Evolutionary conservation across 2,329 filamentous ascomycete species (phyloP).

Genomic region (Stromatinia cepivora): DNA sequence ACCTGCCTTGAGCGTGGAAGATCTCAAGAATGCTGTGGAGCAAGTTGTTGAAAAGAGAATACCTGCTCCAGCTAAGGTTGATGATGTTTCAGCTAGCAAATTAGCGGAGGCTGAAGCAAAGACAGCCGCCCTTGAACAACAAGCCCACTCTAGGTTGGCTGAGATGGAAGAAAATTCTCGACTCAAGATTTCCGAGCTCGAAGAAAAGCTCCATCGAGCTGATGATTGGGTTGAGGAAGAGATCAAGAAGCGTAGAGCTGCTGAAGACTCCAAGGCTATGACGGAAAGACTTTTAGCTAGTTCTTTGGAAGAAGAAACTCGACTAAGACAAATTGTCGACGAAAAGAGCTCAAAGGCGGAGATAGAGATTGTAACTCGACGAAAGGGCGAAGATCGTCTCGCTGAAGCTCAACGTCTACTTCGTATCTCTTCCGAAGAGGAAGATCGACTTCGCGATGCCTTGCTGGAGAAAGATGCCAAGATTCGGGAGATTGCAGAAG

Average conservation of each 20-base stretch:
- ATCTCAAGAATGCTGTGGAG: conserved; percentile 63
- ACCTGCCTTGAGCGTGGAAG: conserved; percentile 50
- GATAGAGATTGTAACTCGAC: conserved; percentile 61
- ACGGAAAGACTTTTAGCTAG: conserved; percentile 55
- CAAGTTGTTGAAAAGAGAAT: conserved; percentile 61
- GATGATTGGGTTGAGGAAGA: conserved; percentile 66
- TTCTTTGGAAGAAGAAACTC: conserved; percentile 67
- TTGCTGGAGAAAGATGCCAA: conserved; percentile 68
- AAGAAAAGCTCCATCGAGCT: conserved; percentile 64
- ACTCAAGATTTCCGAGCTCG: conserved; percentile 58
- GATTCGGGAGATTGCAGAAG: conserved; percentile 66
- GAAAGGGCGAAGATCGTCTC: conserved; percentile 69
- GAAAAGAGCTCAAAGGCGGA: conserved; percentile 59
- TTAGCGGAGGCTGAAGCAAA: conserved; percentile 26
- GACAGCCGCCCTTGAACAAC: conserved; percentile 59
- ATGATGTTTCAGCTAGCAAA: conserved; percentile 41
- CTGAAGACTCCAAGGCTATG: conserved; percentile 64
- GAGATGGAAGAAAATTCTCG: conserved; percentile 43
- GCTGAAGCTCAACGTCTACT: conserved; percentile 71
- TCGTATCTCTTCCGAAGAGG: conserved; percentile 70
- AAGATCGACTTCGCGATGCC: conserved; percentile 64
- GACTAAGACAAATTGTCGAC: conserved; percentile 63
- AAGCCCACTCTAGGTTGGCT: conserved; percentile 51
- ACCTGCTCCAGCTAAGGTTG: conserved; percentile 49
- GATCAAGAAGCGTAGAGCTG: conserved; percentile 59